Evolutionary conservation across 2,329 filamentous ascomycete species (phyloP).

Genomic region (Xylariomycetidae sp.): DNA sequence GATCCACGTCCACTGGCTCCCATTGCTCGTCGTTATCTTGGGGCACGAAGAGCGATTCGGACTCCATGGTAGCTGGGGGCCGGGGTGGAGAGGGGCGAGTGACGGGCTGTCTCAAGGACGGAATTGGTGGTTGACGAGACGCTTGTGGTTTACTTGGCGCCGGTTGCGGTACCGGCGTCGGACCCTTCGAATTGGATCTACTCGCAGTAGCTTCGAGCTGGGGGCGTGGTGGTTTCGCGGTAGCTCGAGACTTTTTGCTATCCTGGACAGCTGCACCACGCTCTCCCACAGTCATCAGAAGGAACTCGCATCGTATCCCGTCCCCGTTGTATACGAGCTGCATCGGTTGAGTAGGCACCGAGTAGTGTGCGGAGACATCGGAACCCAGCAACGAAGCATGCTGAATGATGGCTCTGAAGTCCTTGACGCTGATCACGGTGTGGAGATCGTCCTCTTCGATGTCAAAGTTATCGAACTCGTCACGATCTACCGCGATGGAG

Average conservation of each 20-base stretch:
- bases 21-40: conserved; percentile 64
- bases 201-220: conserved; percentile 42
- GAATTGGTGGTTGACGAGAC: conserved; percentile 36
- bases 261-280: conserved; percentile 42
- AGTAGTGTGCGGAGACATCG: conserved; percentile 64
- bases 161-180: conserved; percentile 25
- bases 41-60: conserved; percentile 65
- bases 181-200: conserved; percentile 31
- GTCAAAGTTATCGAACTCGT: conserved; percentile 70
- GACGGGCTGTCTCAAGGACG: conserved; percentile 24
- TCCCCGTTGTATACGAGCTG: conserved; percentile 65
- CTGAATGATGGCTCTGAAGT: conserved; percentile 72
- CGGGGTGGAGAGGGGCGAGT: conserved; percentile 46
- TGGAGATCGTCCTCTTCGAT: conserved; percentile 66
- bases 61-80: conserved; percentile 51
- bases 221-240: conserved; percentile 35
- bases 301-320: conserved; percentile 67
- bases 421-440: conserved; percentile 75
- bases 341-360: conserved; percentile 63
- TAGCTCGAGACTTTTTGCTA: conserved; percentile 34
- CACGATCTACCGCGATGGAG: conserved; percentile 68
- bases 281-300: conserved; percentile 76
- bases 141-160: conserved; percentile 30
- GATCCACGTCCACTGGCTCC: conserved; percentile 58
- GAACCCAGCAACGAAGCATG: conserved; percentile 66